These are phyloP conservation scores for Ordospora colligata DNA, from an alignment of 371 early-diverging fungal genomes.

Conservation along the genomic window DNA sequence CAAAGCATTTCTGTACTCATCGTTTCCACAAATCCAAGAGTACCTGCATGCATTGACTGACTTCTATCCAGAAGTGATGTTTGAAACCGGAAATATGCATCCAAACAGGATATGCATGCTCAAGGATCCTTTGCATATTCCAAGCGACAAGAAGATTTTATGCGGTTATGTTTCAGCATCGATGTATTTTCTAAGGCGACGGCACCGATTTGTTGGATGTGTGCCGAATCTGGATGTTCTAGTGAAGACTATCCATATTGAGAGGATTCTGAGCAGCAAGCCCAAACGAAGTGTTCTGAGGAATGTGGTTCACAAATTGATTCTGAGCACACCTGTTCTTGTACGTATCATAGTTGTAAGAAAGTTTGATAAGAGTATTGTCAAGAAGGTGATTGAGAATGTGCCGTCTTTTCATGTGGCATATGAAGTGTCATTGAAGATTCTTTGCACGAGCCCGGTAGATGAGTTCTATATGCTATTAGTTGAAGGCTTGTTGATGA, in stretches of 20 bases:
- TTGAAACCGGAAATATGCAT: background rate
- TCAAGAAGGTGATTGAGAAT: constrained; percentile 1
- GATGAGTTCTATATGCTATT: constrained; percentile 11
- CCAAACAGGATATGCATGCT: background rate
- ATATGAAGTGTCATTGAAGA: constrained; percentile 2
- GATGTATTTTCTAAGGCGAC: constrained; percentile 1
- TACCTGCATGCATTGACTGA: background rate
- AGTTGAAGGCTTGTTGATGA: background rate
- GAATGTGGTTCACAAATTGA: constrained; percentile 9
- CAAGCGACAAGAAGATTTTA: constrained; percentile 1
- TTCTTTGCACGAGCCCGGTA: background rate
- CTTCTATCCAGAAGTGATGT: constrained; percentile 30
- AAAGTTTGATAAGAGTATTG: background rate
- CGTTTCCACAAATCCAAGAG: constrained; percentile 2
- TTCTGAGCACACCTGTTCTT: constrained; percentile 10
- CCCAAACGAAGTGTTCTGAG: background rate
- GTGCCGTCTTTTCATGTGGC: constrained; percentile 22
- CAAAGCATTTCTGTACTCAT: constrained; percentile 4
- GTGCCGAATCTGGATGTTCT: constrained; percentile 8
- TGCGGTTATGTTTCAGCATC: constrained; percentile 2
- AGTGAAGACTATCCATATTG: constrained; percentile 16
- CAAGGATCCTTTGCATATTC: constrained; percentile 15
- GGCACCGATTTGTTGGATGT: background rate
- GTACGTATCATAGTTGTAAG: constrained; percentile 14
- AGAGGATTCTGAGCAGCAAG: background rate